phyloP scores from a whole-genome alignment of 345 rosid genomes.

The Microthlaspi erraticum region DNA sequence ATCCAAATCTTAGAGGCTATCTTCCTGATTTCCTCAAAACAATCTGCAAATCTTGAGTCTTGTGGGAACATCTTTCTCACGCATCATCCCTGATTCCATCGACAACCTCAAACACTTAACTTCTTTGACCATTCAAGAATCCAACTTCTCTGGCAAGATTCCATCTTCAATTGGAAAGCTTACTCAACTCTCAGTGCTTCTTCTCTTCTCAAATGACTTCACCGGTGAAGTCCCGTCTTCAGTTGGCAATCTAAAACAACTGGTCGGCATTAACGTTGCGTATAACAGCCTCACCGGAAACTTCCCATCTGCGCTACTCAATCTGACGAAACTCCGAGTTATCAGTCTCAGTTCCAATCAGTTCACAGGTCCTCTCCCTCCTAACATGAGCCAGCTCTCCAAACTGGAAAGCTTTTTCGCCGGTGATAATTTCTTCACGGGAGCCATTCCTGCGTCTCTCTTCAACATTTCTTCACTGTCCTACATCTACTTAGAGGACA shows the following conservation, averaged over 20 bases:
- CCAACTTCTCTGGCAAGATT: background rate
- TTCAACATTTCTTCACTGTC: background rate
- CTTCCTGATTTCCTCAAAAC: too few species aligned
- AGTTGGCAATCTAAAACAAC: background rate
- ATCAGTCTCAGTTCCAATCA: background rate
- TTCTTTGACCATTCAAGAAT: background rate
- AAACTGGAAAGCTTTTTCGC: background rate
- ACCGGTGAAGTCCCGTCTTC: slow-evolving; percentile 6
- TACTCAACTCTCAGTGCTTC: background rate
- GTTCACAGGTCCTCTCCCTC: background rate
- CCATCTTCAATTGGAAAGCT: slow-evolving; percentile 14
- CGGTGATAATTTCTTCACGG: background rate
- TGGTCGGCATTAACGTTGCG: background rate
- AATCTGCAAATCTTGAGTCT: background rate
- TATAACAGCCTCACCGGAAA: slow-evolving; percentile 27
- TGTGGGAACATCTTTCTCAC: background rate
- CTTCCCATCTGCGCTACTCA: background rate
- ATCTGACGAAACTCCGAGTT: background rate
- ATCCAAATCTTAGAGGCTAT: too few species aligned
- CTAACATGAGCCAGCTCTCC: background rate
- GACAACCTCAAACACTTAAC: background rate
- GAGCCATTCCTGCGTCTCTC: background rate
- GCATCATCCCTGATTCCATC: slow-evolving; percentile 3
- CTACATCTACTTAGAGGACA: background rate
- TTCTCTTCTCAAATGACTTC: too few species aligned